A percentile compares a stretch with the other conserved stretches of the same genome.
These are phyloP conservation scores for Rhinocladiella similis DNA, from an alignment of 2,329 filamentous ascomycete genomes.

Conservation along the genomic window DNA sequence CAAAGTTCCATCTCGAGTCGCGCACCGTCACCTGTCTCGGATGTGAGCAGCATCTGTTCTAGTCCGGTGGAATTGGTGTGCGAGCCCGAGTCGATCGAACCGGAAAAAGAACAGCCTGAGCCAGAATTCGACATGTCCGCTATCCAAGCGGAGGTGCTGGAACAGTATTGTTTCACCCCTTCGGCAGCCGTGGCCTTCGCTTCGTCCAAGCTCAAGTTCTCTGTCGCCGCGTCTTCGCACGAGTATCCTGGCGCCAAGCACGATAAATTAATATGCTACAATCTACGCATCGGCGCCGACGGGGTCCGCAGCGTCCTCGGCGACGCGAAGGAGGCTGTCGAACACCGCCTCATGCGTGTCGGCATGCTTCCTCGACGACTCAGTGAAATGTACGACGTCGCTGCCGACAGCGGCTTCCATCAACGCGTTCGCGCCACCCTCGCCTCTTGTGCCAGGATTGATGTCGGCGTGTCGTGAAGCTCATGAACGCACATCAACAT, in stretches of 20 bases:
- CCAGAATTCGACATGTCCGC: conserved; percentile 20
- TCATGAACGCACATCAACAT: no score
- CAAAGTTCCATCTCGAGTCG: conserved; percentile 14
- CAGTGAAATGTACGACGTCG: conserved; percentile 22
- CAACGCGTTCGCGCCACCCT: conserved; percentile 22
- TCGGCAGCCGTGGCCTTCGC: conserved; percentile 22
- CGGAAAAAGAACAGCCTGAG: conserved; percentile 1
- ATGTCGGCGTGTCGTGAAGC: conserved; percentile 24
- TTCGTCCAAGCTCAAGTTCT: conserved; percentile 23
- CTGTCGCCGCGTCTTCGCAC: conserved; percentile 21
- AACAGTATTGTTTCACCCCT: conserved; percentile 24
- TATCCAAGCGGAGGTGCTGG: conserved; percentile 21
- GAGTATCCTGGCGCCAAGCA: conserved; percentile 21
- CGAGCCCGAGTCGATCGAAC: neutral
- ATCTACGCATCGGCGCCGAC: conserved; percentile 22
- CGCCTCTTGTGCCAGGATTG: conserved; percentile 21
- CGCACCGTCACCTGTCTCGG: conserved; percentile 4
- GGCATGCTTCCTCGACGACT: conserved; percentile 17
- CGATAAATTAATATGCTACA: conserved; percentile 26
- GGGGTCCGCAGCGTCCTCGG: conserved; percentile 19
- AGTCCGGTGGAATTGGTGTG: neutral
- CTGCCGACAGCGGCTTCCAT: conserved; percentile 22
- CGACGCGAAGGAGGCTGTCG: conserved; percentile 21
- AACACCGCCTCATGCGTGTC: conserved; percentile 19
- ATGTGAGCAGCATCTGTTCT: neutral